Evolutionary conservation across 2,329 filamentous ascomycete genomes (phyloP), one percentile per base, ranked within the genome.

Genomic region (Incumbomyces delicatus): DNA sequence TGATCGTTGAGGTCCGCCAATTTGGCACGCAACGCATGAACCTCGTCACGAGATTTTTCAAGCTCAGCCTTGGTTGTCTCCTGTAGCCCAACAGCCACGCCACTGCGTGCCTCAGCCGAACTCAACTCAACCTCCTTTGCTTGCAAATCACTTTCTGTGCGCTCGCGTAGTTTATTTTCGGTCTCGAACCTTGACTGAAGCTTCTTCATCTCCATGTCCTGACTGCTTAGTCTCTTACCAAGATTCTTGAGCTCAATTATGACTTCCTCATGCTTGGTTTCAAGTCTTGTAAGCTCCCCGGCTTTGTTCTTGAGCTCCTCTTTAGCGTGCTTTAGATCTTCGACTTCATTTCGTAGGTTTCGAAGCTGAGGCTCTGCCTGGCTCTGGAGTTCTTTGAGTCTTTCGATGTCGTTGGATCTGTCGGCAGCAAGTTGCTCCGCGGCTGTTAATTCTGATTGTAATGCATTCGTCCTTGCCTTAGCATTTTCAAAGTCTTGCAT

Each of bases 291-390:
- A 6, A 96, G 63, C 54, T 89, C 84, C 2, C 69, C 65, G 2
- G 68, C 73, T 53, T 76, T 78, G 52, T 70, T 73, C 1, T 75
- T 71, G 1, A 95, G 73, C 51, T 94, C 86, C 39, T 89, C 83
- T 60, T 84, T 90, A 2, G 78, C 75, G 0, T 71, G 72, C 63
- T 87, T 89, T 30, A 96, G 72, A 34, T 81, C 76, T 0, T 78
- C 76, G 27, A 85, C 81, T 57, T 96, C 89, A 41, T 82, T 79
- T 6, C 87, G 80, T 16, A 96, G 72, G 37, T 71, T 81, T 61
- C 83, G 84, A 18, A 96, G 70, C 64, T 98, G 90, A 0, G 87
- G 85, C 59, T 95, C 89, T 1, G 85, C 77, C 62, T 92, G 94
- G 54, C 88, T 82, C 27, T 95, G 66, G 2, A 89, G 73, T 51